Evolutionary conservation across 352 stramenopile species (phyloP), one percentile per base, ranked within the genome.

Genomic region (Pythium plurisporium): DNA sequence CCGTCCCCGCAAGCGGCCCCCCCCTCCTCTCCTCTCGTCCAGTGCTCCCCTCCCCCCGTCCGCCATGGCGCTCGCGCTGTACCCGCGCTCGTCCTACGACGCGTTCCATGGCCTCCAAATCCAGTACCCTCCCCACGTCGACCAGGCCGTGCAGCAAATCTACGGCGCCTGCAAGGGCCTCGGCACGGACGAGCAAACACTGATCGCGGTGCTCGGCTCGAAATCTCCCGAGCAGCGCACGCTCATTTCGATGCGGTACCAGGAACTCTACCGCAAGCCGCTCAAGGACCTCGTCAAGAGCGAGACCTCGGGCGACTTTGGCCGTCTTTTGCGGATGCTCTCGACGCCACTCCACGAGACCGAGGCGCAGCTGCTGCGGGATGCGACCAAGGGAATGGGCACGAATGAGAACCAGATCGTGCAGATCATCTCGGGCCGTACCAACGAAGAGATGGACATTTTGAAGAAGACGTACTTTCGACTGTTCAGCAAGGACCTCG

Each of bases 401-500:
- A 92, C 82, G n/a, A 72, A 65, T 15, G 82, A 92, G 55, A 81
- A 83, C 45, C 68, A 83, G 42, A 34, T 56, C 4, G 30, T 41
- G 30, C 17, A 48, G 56, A 33, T 54, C n/a, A 55, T 87, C 27
- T 76, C 87, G 31, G 79, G 79, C 26, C 74, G 82, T 56, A 88
- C 82, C 3, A 87, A 88, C 58, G 64, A 64, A 10, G 82, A 92
- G 59, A 74, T 92, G 43, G 67, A 67, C 58, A 89, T 92, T 58
- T 73, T 92, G 45, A 90, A 90, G 68, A 87, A 88, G 67, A 85
- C 82, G 0, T 92, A 76, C 67, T 90, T 79, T 50, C 73, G 87
- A 30, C 45, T 85, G 41, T 73, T 76, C 67, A 61, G 64, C 46
- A 67, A 85, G 37, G 82, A 92, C 41, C 57, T 92, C 43, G 72